Base-by-base conservation (phyloP, 2,329 filamentous ascomycete genomes). In the Penicillium sp. region DNA sequence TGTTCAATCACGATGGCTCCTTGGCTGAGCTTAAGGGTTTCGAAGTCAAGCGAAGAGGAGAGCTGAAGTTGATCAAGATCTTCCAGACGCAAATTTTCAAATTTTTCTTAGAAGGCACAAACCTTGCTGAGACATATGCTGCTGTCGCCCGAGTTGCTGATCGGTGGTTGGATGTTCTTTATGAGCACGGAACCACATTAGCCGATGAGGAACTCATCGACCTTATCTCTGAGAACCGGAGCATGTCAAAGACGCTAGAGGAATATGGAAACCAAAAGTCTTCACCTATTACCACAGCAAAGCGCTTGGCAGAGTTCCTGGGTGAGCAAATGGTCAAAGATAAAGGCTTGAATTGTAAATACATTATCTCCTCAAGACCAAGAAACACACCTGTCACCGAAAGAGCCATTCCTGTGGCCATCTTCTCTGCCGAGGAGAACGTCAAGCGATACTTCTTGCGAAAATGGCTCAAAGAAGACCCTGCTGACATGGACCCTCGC, bases 1-100 rank as follows among this genome's bases (percentile, higher is more conserved):
- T 99, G 4, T 99, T 99, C 83, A 99, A 99, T 68, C 90, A 97
- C 59, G 94, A 99, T 67, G 94, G 95, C 37, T 96, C 88, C 73
- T 81, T 99, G 50, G 94, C 94, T 14, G 94, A 99, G 71, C 75
- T 99, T 69, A 99, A 99, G 70, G 94, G 94, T 6, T 99, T 99
- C 69, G 94, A 99, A 69, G 87, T 99, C 62, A 99, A 99, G 80
- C 88, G 94, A 71, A 85, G 94, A 84, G 94, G 94, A 80, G 94
- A 99, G 77, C 79, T 99, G 65, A 99, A 99, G 78, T 87, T 99
- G 65, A 99, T 99, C 83, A 99, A 99, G 77, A 99, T 97, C 70
- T 99, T 99, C 73, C 94, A 99, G 74, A 91, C 94, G 57, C 94
- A 99, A 69, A 96, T 99, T 63, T 99, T 99, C 87, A 97, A 96